phyloP scores from a whole-genome alignment of 345 rosid genomes.

The Heritiera fomes region DNA sequence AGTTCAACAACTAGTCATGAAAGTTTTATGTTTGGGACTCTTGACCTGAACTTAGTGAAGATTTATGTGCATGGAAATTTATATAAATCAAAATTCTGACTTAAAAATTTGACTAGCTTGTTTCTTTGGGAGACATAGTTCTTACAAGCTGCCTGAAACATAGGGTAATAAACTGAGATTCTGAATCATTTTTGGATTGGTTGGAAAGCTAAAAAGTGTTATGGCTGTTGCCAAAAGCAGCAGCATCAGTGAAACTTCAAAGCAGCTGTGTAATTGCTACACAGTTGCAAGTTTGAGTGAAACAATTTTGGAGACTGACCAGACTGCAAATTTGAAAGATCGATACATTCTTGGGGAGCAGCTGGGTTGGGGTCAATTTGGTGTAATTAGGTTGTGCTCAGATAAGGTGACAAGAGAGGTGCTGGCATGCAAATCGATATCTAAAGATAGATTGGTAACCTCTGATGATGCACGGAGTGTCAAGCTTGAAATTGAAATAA shows the following conservation, averaged over 20 bases:
- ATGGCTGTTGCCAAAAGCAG: conserved; percentile 59
- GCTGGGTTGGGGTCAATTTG: conserved; percentile 75
- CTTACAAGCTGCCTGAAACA: not conserved
- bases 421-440: conserved; percentile 63
- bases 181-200: conserved; percentile 14
- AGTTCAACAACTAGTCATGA: conserved; percentile 19
- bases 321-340: conserved; percentile 52
- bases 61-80: not conserved
- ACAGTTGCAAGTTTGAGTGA: conserved; percentile 40
- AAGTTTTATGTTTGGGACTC: conserved; percentile 22
- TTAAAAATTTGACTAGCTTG: not conserved
- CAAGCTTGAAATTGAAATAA: conserved; percentile 70
- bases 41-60: conserved; percentile 26
- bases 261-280: conserved; percentile 45
- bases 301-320: conserved; percentile 50
- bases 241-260: conserved; percentile 35
- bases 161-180: conserved; percentile 4
- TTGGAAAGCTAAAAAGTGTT: conserved; percentile 32
- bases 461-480: conserved; percentile 54
- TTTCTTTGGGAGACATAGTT: not conserved
- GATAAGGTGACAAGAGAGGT: conserved; percentile 61
- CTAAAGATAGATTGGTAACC: conserved; percentile 61
- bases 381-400: conserved; percentile 62
- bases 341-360: conserved; percentile 51
- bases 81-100: conserved; percentile 10